phyloP scores from a whole-genome alignment of 2,329 filamentous ascomycete genomes.

The Tolypocladium tundrense region DNA sequence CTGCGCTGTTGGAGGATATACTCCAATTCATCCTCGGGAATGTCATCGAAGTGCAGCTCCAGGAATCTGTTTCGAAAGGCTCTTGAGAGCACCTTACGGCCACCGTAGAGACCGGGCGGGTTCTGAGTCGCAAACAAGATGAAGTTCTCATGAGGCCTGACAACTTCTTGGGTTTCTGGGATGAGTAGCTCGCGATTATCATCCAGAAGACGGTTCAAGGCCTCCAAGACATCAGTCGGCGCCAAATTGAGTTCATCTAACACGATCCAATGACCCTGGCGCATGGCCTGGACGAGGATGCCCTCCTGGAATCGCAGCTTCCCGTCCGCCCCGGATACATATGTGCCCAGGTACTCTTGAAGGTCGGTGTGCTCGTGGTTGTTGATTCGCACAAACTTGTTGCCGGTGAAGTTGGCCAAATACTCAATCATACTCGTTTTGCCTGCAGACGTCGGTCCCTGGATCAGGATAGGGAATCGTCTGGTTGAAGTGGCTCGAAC shows the following conservation, averaged over 20 bases:
- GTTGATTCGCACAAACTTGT: slow-evolving; percentile 97
- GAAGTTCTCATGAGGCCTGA: slow-evolving; percentile 87
- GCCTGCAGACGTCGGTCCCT: slow-evolving; percentile 92
- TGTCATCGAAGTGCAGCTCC: slow-evolving; percentile 96
- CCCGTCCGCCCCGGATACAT: slow-evolving; percentile 76
- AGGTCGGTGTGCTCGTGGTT: slow-evolving; percentile 98
- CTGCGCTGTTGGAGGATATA: slow-evolving; percentile 84
- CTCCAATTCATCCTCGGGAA: slow-evolving; percentile 87
- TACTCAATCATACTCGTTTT: slow-evolving; percentile 99
- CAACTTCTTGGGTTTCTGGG: slow-evolving; percentile 89
- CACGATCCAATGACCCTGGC: slow-evolving; percentile 94
- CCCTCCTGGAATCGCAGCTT: slow-evolving; percentile 88
- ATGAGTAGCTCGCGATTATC: slow-evolving; percentile 95
- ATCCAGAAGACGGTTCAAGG: slow-evolving; percentile 86
- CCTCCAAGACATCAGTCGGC: slow-evolving; percentile 92
- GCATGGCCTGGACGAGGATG: slow-evolving; percentile 80
- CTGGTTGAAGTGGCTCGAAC: slow-evolving; percentile 88
- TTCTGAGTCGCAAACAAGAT: slow-evolving; percentile 99
- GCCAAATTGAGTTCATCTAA: slow-evolving; percentile 95
- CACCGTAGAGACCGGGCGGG: slow-evolving; percentile 88
- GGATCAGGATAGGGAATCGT: slow-evolving; percentile 86
- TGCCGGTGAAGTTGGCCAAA: slow-evolving; percentile 89
- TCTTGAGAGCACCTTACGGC: slow-evolving; percentile 82
- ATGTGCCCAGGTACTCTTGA: slow-evolving; percentile 94
- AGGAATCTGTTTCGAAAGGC: slow-evolving; percentile 96